A percentile compares a stretch with the other conserved stretches of the same genome.
phyloP scores from a whole-genome alignment of 2,329 filamentous ascomycete species.

The Talaromyces marneffei region DNA sequence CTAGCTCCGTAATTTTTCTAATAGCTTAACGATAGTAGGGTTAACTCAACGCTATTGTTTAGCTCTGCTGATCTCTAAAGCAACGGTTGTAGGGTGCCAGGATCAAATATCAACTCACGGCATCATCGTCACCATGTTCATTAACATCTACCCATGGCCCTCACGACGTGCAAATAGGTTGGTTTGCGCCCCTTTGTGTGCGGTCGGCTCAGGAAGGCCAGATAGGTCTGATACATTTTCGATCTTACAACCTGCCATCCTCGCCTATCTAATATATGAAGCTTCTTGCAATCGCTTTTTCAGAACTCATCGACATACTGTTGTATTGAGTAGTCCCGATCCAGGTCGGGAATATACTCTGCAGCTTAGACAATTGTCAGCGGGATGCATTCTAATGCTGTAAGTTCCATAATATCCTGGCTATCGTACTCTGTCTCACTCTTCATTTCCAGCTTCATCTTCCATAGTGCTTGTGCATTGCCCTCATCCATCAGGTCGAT shows the following conservation, averaged over 20 bases:
- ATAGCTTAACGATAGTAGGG: not conserved
- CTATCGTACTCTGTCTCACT: not conserved
- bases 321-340: not conserved
- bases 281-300: not conserved
- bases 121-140: not conserved
- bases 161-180: not conserved
- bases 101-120: not conserved
- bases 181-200: not conserved
- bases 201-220: not conserved
- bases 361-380: too few relatives aligned
- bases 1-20: too few relatives aligned
- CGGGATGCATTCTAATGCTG: not conserved
- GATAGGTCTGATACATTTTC: not conserved
- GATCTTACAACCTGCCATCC: not conserved
- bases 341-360: not conserved
- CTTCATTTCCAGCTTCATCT: conserved; percentile 22
- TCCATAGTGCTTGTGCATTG: conserved; percentile 23
- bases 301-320: not conserved
- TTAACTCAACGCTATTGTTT: not conserved
- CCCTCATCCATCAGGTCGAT: conserved; percentile 24
- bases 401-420: not conserved
- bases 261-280: not conserved
- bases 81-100: not conserved
- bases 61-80: not conserved
- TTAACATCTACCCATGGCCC: not conserved